phyloP scores from a whole-genome alignment of 1,139 yeast species.

The Diutina mesorugosa region DNA sequence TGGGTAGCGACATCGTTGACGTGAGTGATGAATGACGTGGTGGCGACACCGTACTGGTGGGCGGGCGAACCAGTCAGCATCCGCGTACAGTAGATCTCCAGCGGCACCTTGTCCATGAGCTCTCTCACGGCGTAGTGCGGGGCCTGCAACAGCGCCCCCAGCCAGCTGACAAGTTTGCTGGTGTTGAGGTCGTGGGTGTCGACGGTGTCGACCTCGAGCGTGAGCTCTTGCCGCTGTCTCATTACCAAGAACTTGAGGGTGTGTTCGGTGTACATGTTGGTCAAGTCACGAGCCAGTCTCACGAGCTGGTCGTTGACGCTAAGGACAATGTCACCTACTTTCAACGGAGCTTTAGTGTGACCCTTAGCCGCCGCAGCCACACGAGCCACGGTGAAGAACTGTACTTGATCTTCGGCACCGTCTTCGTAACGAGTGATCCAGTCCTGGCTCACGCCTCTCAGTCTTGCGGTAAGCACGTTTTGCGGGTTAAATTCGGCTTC shows the following conservation, averaged over 20 bases:
- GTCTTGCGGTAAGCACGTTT: constrained; percentile 65
- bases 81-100: constrained; percentile 66
- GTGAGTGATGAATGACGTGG: constrained; percentile 80
- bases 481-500: constrained; percentile 70
- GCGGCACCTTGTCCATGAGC: constrained; percentile 66
- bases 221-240: constrained; percentile 27
- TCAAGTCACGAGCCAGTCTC: constrained; percentile 55
- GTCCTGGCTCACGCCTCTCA: constrained; percentile 72
- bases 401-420: constrained; percentile 46
- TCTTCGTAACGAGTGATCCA: constrained; percentile 67
- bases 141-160: constrained; percentile 21
- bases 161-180: constrained; percentile 57
- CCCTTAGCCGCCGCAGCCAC: constrained; percentile 39
- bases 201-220: constrained; percentile 50
- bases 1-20: constrained; percentile 69
- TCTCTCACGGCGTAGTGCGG: constrained; percentile 46
- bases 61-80: constrained; percentile 79
- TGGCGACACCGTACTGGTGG: constrained; percentile 65
- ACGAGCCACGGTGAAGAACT: constrained; percentile 60
- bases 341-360: constrained; percentile 14
- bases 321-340: constrained; percentile 59
- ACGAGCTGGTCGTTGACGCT: constrained; percentile 55
- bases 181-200: constrained; percentile 48
- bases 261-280: constrained; percentile 35
- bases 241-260: constrained; percentile 48